Evolutionary conservation across 805 yeast species (phyloP), one percentile per base, ranked within the genome.

Genomic region (Sugiyamaella chiloensis): DNA sequence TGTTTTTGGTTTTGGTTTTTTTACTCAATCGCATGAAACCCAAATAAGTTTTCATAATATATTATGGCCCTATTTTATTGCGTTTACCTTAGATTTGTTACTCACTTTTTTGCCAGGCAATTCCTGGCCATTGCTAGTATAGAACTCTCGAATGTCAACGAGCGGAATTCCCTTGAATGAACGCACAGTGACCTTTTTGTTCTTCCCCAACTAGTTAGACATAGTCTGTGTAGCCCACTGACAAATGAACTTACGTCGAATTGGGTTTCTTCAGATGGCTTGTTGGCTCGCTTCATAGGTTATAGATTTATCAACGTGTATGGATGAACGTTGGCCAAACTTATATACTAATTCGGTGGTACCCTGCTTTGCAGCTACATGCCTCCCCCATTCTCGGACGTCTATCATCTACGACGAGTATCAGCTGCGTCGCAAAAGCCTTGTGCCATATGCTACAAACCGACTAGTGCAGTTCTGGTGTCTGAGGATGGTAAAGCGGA

Each of bases 121-220:
- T 69, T 75, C 72, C 51, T 80, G 83, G 4, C 83, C 83, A 42
- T 80, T 78, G 51, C 46, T 40, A 31, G 50, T 40, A 64, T 87
- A 90, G 67, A 72, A 88, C 62, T 90, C 96, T 50, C 98, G 76
- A 45, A 90, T 85, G 59, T 90, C 96, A 11, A 91, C 79, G 54
- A 89, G 68, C 27, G 76, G 77, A 47, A 70, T 68, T 44, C 81
- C 81, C 47, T 85, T 81, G 71, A 80, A 90, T 55, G 76, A 77
- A 48, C 88, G 74, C 14, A 91, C 88, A 0, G 87, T 78, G 26
- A 87, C 84, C 47, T 80, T 77, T 61, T 87, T 88, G 58, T 74
- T 81, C 55, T 72, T 73, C 3, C 82, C 81, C 43, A 79, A 66
- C 69, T 77, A 66, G 11, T 23, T 37, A 14, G 24, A 30, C 4